Evolutionary conservation across 1,284 basidiomycete species (phyloP).

Genomic region (Trichosporon sp.): DNA sequence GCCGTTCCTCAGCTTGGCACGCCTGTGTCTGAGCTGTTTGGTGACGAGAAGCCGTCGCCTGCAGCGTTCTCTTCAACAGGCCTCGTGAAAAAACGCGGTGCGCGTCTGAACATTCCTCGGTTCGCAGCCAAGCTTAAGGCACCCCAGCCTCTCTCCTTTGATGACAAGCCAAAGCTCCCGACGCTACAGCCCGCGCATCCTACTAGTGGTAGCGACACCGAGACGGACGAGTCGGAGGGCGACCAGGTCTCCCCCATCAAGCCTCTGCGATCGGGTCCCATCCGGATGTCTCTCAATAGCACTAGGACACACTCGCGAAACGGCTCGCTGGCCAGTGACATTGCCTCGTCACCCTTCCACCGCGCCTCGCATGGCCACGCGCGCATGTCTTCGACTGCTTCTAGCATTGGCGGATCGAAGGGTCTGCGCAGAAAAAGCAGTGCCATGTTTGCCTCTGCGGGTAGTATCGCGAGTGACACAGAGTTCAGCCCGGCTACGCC

Average conservation of each 20-base stretch:
- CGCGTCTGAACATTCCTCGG: conserved; percentile 27
- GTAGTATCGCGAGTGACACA: conserved; percentile 28
- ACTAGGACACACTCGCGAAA: background rate
- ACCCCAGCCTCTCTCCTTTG: background rate
- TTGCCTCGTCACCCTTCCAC: conserved; percentile 11
- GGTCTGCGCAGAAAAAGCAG: conserved; percentile 46
- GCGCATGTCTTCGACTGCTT: conserved; percentile 15
- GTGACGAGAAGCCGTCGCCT: conserved; percentile 41
- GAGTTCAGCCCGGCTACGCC: conserved; percentile 35
- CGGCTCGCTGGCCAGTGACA: conserved; percentile 13
- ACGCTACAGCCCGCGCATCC: background rate
- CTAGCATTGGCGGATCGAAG: conserved; percentile 25
- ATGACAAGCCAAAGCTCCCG: background rate
- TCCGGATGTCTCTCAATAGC: conserved; percentile 5
- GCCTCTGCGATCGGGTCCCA: conserved; percentile 6
- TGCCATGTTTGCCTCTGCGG: conserved; percentile 39
- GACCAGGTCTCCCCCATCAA: conserved; percentile 15
- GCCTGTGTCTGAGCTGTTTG: conserved; percentile 35
- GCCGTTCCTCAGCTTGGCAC: conserved; percentile 20
- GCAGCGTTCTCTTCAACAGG: conserved; percentile 46
- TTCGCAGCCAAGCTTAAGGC: conserved; percentile 22
- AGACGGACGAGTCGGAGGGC: conserved; percentile 12
- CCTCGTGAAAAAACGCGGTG: conserved; percentile 44
- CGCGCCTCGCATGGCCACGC: conserved; percentile 9
- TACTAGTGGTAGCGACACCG: background rate